Percentiles rank a stretch among this genome's conserved stretches.
These are phyloP conservation scores for Magnolia changhungtana DNA, from an alignment of 164 flowering plant genomes.

Conservation along the genomic window DNA sequence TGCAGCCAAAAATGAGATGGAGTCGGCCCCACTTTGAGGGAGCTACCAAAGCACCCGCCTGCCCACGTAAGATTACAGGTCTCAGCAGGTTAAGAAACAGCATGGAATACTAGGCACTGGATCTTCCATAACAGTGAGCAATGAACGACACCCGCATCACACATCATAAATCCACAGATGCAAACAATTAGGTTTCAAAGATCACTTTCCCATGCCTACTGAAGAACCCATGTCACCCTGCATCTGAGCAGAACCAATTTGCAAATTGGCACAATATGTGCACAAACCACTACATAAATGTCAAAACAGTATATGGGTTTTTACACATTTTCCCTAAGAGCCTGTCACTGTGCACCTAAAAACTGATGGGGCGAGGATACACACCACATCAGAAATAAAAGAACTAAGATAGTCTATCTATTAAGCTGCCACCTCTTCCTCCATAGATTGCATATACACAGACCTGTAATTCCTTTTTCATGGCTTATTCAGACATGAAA, in stretches of 20 bases:
- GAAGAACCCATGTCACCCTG: background rate
- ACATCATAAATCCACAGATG: background rate
- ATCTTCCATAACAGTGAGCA: background rate
- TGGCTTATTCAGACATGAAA: conserved; percentile 22
- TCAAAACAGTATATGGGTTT: conserved; percentile 7
- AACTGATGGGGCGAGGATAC: conserved; percentile 6
- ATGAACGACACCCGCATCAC: too few relatives aligned
- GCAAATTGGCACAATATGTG: conserved; percentile 17
- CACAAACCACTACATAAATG: conserved; percentile 10
- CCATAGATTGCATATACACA: conserved; percentile 17
- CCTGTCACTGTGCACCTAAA: conserved; percentile 17
- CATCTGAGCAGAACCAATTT: background rate
- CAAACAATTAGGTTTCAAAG: background rate
- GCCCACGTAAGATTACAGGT: too few relatives aligned
- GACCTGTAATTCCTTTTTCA: conserved; percentile 15
- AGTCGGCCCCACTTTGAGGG: too few relatives aligned
- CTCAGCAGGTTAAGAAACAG: background rate
- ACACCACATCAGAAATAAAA: conserved; percentile 5
- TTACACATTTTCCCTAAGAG: conserved; percentile 14
- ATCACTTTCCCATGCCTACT: background rate
- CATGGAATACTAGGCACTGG: background rate
- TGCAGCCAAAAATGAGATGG: too few relatives aligned
- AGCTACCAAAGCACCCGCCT: too few relatives aligned
- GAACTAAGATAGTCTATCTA: conserved; percentile 9
- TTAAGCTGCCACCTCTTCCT: conserved; percentile 7